Base-by-base conservation (phyloP, 2,329 filamentous ascomycete genomes). In the Talaromyces atroroseus region DNA sequence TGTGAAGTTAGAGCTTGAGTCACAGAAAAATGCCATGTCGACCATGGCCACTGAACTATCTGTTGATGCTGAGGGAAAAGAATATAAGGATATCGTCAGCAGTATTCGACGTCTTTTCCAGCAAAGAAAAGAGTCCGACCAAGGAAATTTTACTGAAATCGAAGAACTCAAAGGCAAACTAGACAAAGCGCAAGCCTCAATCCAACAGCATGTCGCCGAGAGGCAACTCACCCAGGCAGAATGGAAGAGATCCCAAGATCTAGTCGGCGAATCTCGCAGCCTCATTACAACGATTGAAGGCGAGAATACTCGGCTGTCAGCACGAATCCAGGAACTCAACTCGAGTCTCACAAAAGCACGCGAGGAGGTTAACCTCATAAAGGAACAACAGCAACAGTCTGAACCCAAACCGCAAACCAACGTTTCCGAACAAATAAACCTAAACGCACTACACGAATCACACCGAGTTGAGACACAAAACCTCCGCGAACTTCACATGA, bases 21-120 rank as follows among this genome's bases (percentile, higher is more conserved):
- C 71, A 2, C 72, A 73, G 51, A 65, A 68, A 51, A 71, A 68
- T 51, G 71, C 70, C 1, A 59, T 75, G 12, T 71, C 71, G 34
- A 66, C 65, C 5, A 66, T 72, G 34, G 72, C 72, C 12, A 67
- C 65, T 8, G 70, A 74, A 36, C 59, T 73, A 2, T 69, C 72
- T 5, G 58, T 68, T 5, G 66, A 66, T 52, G 58, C 61, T 3
- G 64, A 64, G 6, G 67, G 66, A 23, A 73, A 68, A 56, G 68
- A 69, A 6, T 74, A 72, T 55, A 67, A 63, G 23, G 71, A 75
- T 44, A 71, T 76, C n/a, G 61, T 75, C 2, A 70, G 72, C 24
- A 50, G 69, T 44, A 70, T 74, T 48, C 71, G 72, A 49, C 66
- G 68, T 52, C 59, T 71, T 18, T 67, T 64, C 24, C 65, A 64